A percentile compares a stretch with the other conserved stretches of the same genome.
phyloP scores from a whole-genome alignment of 495 filamentous ascomycete species.

The Chaetomidium leptoderma region DNA sequence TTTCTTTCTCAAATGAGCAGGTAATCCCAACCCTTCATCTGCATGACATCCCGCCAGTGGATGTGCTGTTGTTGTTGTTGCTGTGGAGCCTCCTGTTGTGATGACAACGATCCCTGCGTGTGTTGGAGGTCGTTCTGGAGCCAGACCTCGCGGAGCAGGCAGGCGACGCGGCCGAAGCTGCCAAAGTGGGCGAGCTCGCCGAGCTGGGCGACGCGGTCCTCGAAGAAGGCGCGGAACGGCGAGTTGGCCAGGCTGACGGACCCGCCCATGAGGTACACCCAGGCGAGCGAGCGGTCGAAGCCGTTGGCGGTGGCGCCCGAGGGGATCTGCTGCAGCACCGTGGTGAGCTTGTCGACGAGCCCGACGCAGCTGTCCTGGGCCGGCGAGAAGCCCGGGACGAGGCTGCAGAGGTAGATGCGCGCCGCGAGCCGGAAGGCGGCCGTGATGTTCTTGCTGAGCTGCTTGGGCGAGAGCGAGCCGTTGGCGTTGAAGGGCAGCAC shows the following conservation, averaged over 20 bases:
- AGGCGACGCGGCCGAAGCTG: conserved; percentile 78
- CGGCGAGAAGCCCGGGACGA: conserved; percentile 82
- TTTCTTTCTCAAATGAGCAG: conserved; percentile 65
- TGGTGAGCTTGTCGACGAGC: conserved; percentile 68
- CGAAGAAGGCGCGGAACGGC: conserved; percentile 69
- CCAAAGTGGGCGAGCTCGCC: conserved; percentile 71
- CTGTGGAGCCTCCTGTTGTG: conserved; percentile 40
- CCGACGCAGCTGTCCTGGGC: conserved; percentile 62
- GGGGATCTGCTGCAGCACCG: conserved; percentile 72
- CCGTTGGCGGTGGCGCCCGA: conserved; percentile 64
- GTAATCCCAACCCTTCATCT: conserved; percentile 85
- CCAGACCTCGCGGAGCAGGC: conserved; percentile 81
- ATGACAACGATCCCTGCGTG: conserved; percentile 26
- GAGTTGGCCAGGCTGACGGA: conserved; percentile 64
- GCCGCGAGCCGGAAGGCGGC: conserved; percentile 86
- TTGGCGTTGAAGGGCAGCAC: conserved; percentile 57
- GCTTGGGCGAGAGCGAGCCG: conserved; percentile 73
- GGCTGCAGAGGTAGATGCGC: conserved; percentile 88
- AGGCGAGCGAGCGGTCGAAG: conserved; percentile 85
- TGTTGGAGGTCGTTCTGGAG: conserved; percentile 53
- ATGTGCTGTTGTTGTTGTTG: conserved; percentile 49
- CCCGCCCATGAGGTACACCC: conserved; percentile 87
- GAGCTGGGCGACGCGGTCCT: conserved; percentile 62
- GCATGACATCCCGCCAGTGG: conserved; percentile 95
- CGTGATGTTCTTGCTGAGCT: conserved; percentile 80